Base-by-base conservation (phyloP, 331 rosid genomes). In the Spiraea crenata region DNA sequence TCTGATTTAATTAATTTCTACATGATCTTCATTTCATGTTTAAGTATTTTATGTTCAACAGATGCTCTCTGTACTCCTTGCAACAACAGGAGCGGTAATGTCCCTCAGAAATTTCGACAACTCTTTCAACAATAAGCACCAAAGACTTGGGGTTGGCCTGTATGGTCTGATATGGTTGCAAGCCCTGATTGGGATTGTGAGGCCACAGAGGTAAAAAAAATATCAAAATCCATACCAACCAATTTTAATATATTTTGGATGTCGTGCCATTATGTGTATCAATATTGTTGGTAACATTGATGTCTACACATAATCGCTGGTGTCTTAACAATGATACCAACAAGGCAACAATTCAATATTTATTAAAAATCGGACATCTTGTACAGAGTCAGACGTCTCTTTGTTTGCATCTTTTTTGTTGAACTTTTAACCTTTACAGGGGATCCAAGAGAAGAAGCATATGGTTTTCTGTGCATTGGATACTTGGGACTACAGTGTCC, bases 81-180 rank as follows among this genome's bases (percentile, higher is more conserved):
- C 88, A 63, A 93, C 98, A 75, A 81, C 79, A 65, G 98, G 92
- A 67, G 98, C 96, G 78, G 87, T 93, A 60, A 76, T 93, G 90
- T 93, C 98, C n/a, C 81, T 93, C 73, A 88, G 84, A 82, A 84
- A 85, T 82, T 90, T 93, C 88, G 87, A 84, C 86, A 93, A 88
- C 71, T 79, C 84, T 51, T 93, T 93, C 86, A 87, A 90, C 85
- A 93, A 93, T 51, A 85, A 72, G 73, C 98, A 93, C 78, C 97
- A 93, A 81, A 87, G 97, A 77, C 68, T 93, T 80, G 98, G 98
- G 35, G 75, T 93, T 37, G 86, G 87, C 74, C 80, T 93, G 7
- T 90, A 93, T 80, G 96, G 88, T 40, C 59, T 89, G 16, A 84
- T 93, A 69, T 93, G 97, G 97, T 70, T 88, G 55, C 98, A 88